Percentiles rank a stretch among this genome's conserved stretches.
These are phyloP conservation scores for Podospora tetraspora DNA, from an alignment of 495 filamentous ascomycete genomes.

Conservation along the genomic window DNA sequence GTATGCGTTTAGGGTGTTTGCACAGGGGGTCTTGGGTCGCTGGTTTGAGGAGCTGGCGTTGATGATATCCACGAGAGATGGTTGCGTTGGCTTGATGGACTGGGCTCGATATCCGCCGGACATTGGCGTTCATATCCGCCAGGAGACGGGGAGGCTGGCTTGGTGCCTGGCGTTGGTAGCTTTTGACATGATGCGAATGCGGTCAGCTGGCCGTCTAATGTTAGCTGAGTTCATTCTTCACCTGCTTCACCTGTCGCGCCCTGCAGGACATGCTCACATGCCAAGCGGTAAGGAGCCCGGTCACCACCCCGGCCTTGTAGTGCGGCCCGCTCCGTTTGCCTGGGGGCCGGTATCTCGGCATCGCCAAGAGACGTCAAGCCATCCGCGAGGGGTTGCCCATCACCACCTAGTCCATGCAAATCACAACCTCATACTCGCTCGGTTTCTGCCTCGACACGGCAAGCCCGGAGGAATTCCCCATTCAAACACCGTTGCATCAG, in stretches of 20 bases:
- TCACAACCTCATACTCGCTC: background rate
- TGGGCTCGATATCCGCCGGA: too few species aligned
- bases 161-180: background rate
- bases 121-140: background rate
- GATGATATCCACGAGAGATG: background rate
- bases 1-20: background rate
- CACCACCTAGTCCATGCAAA: background rate
- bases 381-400: background rate
- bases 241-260: background rate
- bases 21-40: too few species aligned
- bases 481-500: background rate
- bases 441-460: background rate
- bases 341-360: background rate
- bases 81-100: background rate
- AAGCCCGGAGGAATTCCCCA: background rate
- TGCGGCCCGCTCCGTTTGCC: background rate
- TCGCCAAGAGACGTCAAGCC: background rate
- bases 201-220: background rate
- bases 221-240: background rate
- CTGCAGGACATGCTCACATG: background rate
- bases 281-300: background rate
- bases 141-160: background rate
- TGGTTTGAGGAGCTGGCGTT: background rate
- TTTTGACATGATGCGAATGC: background rate
- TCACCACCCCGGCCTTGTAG: background rate